A percentile compares a stretch with the other conserved stretches of the same genome.
phyloP scores from a whole-genome alignment of 768 basidiomycete species.

The Fomitopsis serialis region DNA sequence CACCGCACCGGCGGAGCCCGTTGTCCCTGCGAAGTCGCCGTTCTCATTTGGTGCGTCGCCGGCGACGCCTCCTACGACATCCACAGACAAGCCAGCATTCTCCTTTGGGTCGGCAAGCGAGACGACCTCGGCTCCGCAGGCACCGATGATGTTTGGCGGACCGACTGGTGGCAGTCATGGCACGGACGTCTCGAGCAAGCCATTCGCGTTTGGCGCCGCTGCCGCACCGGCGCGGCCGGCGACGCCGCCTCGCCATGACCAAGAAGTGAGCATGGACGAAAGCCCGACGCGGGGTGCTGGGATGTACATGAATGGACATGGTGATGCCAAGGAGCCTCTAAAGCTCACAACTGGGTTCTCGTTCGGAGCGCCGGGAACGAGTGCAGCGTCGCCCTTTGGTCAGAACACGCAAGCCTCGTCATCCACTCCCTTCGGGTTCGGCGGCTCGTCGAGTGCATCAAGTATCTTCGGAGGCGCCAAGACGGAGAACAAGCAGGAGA shows the following conservation, averaged over 20 bases:
- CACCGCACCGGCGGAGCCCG: conserved; percentile 26
- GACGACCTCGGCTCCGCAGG: conserved; percentile 25
- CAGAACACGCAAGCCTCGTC: conserved; percentile 17
- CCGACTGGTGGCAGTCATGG: conserved; percentile 29
- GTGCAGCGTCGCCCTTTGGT: conserved; percentile 31
- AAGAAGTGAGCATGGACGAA: conserved; percentile 78
- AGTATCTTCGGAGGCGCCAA: conserved; percentile 43
- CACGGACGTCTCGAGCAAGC: conserved; percentile 42
- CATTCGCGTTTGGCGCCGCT: conserved; percentile 49
- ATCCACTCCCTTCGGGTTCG: conserved; percentile 14
- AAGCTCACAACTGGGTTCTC: conserved; percentile 28
- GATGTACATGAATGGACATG: conserved; percentile 34
- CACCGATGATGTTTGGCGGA: conserved; percentile 44
- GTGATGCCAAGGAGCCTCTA: conserved; percentile 8
- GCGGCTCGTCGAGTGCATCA: conserved; percentile 15
- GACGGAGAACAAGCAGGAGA: conserved; percentile 38
- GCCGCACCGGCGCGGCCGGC: conserved; percentile 40
- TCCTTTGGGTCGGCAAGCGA: conserved; percentile 31
- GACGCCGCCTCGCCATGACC: conserved; percentile 62
- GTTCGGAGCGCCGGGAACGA: conserved; percentile 34
- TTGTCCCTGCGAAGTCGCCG: conserved; percentile 25
- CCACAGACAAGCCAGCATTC: conserved; percentile 32
- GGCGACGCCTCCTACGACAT: conserved; percentile 19
- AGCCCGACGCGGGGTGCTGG: conserved; percentile 59
- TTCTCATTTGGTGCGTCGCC: conserved; percentile 32